These are phyloP conservation scores for Penicillium soppii DNA, from an alignment of 495 filamentous ascomycete genomes.

Conservation along the genomic window DNA sequence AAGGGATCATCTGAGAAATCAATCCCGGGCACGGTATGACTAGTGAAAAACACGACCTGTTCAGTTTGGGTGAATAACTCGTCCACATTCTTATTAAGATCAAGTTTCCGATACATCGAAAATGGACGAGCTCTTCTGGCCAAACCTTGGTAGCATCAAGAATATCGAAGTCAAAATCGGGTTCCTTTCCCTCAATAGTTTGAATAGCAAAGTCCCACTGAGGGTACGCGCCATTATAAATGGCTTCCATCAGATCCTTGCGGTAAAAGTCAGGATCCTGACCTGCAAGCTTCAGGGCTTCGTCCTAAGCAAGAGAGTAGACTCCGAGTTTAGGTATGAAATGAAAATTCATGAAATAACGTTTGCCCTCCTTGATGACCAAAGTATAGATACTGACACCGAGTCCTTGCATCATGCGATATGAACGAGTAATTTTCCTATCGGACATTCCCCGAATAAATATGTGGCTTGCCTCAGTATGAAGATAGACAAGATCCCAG, in stretches of 20 bases:
- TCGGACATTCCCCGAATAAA: conserved; percentile 82
- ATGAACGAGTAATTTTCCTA: conserved; percentile 75
- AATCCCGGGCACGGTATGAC: conserved; percentile 83
- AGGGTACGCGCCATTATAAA: conserved; percentile 63
- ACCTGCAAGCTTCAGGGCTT: conserved; percentile 76
- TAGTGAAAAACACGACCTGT: conserved; percentile 81
- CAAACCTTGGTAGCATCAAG: conserved; percentile 91
- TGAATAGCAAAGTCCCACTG: conserved; percentile 87
- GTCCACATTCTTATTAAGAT: conserved; percentile 79
- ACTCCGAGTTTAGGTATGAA: conserved; percentile 77
- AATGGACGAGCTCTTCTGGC: conserved; percentile 80
- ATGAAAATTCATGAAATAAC: conserved; percentile 80
- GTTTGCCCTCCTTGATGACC: conserved; percentile 67
- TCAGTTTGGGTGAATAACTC: conserved; percentile 88
- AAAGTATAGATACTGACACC: conserved; percentile 83
- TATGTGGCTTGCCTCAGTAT: conserved; percentile 77
- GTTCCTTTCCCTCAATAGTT: conserved; percentile 64
- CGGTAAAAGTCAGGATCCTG: conserved; percentile 89
- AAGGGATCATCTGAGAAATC: conserved; percentile 85
- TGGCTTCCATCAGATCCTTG: conserved; percentile 80
- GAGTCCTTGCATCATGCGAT: conserved; percentile 89
- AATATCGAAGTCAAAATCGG: conserved; percentile 87
- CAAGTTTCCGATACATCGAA: conserved; percentile 79
- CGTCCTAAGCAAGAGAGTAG: conserved; percentile 85
- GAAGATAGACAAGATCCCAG: conserved; percentile 55